A percentile compares a stretch with the other conserved stretches of the same genome.
Conservation (phyloP, 2,329 filamentous ascomycete genomes). For the Aspergillus sp. region DNA sequence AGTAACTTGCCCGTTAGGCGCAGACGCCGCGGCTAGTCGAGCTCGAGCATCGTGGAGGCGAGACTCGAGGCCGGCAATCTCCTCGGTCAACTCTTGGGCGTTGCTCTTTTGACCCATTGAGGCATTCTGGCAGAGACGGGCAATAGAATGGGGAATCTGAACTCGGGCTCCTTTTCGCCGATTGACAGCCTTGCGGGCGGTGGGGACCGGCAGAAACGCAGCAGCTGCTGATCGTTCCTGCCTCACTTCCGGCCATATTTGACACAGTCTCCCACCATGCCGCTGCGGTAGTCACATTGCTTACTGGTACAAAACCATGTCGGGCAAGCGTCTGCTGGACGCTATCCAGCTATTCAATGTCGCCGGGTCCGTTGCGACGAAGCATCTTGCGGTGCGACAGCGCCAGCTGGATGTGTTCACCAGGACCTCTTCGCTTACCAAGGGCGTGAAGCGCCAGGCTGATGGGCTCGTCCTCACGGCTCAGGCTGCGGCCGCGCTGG, state of each 20-base stretch:
- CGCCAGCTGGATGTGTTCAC: slow-evolving; percentile 55
- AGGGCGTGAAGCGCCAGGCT: slow-evolving; percentile 52
- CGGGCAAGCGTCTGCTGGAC: slow-evolving; percentile 58
- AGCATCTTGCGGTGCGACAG: slow-evolving; percentile 51
- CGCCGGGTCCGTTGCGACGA: slow-evolving; percentile 57
- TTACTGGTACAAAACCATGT: slow-evolving; percentile 32
- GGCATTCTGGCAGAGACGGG: slow-evolving; percentile 1
- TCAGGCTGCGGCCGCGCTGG: slow-evolving; percentile 51
- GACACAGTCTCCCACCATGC: slow-evolving; percentile 10
- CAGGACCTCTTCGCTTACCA: slow-evolving; percentile 55
- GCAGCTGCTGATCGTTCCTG: neutral
- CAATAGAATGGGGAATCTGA: neutral
- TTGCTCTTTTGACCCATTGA: slow-evolving; percentile 14
- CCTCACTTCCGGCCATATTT: neutral
- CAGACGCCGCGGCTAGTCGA: slow-evolving; percentile 24
- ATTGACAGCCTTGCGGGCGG: neutral
- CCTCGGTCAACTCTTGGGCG: slow-evolving; percentile 20
- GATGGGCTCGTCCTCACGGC: slow-evolving; percentile 53
- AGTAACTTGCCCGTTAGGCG: slow-evolving; percentile 2
- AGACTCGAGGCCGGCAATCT: slow-evolving; percentile 40
- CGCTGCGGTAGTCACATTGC: slow-evolving; percentile 6
- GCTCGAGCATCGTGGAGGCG: slow-evolving; percentile 39
- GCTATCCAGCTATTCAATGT: slow-evolving; percentile 60
- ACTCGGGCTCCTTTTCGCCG: neutral
- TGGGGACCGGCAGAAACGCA: neutral